Percentiles rank a stretch among this genome's conserved stretches.
phyloP scores from a whole-genome alignment of 768 basidiomycete genomes.

The Melanogaster broomeanus region DNA sequence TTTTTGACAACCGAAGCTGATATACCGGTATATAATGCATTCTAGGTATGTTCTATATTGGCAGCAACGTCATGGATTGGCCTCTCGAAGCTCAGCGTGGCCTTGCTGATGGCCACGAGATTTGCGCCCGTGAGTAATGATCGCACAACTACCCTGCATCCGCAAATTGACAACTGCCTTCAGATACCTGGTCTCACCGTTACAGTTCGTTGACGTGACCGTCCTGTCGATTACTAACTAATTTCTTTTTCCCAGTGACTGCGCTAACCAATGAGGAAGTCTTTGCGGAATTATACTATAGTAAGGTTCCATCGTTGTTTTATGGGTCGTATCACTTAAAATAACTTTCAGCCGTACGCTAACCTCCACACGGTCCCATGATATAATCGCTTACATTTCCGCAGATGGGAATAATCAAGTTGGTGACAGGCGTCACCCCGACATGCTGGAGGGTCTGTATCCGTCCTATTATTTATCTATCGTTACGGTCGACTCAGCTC shows the following conservation, averaged over 20 bases:
- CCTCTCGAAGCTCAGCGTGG: constrained; percentile 57
- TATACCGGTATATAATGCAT: background rate
- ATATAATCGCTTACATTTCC: background rate
- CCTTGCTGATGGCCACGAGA: constrained; percentile 57
- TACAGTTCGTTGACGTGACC: constrained; percentile 42
- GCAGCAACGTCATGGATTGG: constrained; percentile 58
- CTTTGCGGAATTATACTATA: constrained; percentile 81
- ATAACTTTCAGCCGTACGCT: constrained; percentile 24
- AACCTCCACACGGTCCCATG: background rate
- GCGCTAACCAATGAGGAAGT: constrained; percentile 60
- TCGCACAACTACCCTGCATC: background rate
- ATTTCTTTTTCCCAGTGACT: constrained; percentile 45
- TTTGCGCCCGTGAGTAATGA: constrained; percentile 55
- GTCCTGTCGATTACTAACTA: background rate
- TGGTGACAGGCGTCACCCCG: constrained; percentile 55
- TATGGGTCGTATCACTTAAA: background rate
- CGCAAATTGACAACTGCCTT: background rate
- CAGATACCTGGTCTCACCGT: constrained; percentile 37
- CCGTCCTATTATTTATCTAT: background rate
- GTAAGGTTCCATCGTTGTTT: constrained; percentile 32
- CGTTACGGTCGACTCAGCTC: background rate
- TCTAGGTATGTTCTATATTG: constrained; percentile 63
- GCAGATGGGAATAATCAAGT: constrained; percentile 55
- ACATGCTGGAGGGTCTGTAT: constrained; percentile 58
- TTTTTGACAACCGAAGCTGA: background rate